These are phyloP conservation scores for Phytophthora meadii DNA, from an alignment of 352 stramenopile genomes.

Conservation along the genomic window DNA sequence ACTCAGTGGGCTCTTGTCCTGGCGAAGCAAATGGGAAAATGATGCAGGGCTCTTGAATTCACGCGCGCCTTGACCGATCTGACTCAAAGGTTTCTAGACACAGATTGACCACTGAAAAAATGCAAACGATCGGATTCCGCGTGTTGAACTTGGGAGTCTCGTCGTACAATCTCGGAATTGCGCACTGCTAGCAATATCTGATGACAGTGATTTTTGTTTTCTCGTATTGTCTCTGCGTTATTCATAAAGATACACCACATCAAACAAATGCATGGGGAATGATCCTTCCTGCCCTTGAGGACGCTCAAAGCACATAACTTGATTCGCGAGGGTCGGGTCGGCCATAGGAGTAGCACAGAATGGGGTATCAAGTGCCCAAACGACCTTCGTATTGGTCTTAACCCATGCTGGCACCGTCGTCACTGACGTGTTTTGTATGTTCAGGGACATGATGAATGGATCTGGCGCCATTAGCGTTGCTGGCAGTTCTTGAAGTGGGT, in stretches of 20 bases:
- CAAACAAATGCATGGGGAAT: constrained; percentile 12
- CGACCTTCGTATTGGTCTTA: constrained; percentile 25
- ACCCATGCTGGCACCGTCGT: constrained; percentile 20
- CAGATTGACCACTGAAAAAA: constrained; percentile 30
- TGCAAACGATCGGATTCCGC: background rate
- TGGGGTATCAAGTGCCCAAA: constrained; percentile 19
- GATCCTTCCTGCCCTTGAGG: background rate
- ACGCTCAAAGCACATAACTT: constrained; percentile 28
- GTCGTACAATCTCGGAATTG: constrained; percentile 35
- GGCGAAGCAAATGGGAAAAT: constrained; percentile 35
- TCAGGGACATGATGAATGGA: constrained; percentile 28
- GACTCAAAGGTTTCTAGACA: constrained; percentile 18
- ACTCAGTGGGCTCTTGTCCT: background rate
- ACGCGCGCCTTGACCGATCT: constrained; percentile 19
- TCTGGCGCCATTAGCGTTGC: constrained; percentile 14
- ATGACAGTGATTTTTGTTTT: background rate
- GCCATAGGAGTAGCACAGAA: constrained; percentile 17
- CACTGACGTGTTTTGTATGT: constrained; percentile 18
- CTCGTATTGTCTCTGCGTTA: constrained; percentile 4
- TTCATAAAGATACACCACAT: constrained; percentile 1
- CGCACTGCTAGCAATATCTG: constrained; percentile 34
- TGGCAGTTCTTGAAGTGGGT: constrained; percentile 25
- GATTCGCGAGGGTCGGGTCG: constrained; percentile 17
- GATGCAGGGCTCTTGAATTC: constrained; percentile 15
- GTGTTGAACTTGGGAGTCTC: constrained; percentile 20